Percentiles rank a stretch among this genome's conserved stretches.
These are phyloP conservation scores for Alternaria longipes DNA, from an alignment of 2,329 filamentous ascomycete genomes.

Conservation along the genomic window DNA sequence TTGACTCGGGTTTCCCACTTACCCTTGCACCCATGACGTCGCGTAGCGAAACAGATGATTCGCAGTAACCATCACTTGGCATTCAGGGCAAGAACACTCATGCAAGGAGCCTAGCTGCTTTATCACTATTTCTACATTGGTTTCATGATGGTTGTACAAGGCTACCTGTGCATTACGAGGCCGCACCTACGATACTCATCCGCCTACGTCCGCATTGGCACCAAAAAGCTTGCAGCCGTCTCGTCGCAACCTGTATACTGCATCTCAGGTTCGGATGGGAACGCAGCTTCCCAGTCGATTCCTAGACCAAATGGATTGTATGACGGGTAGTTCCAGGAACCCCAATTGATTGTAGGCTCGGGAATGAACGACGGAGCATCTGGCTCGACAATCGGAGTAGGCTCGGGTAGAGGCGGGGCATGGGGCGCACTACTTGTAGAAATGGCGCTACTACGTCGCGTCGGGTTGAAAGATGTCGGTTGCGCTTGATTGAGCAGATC, in stretches of 20 bases:
- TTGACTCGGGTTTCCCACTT: constrained; percentile 11
- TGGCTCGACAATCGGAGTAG: background rate
- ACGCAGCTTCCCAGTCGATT: constrained; percentile 35
- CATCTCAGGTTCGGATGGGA: constrained; percentile 20
- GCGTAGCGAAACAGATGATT: background rate
- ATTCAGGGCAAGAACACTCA: background rate
- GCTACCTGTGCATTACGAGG: background rate
- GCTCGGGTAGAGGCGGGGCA: constrained; percentile 1
- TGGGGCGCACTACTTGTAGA: constrained; percentile 14
- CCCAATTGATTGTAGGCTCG: constrained; percentile 14
- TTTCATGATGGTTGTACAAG: background rate
- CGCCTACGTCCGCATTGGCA: constrained; percentile 18
- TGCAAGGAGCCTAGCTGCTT: background rate
- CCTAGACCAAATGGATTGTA: constrained; percentile 19
- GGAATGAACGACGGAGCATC: constrained; percentile 1
- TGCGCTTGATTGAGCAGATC: constrained; percentile 31
- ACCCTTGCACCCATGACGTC: background rate
- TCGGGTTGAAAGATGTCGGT: background rate
- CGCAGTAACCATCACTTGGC: background rate
- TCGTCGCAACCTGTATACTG: constrained; percentile 8
- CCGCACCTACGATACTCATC: background rate
- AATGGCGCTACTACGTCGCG: constrained; percentile 7
- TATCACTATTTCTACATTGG: background rate
- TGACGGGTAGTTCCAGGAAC: constrained; percentile 16
- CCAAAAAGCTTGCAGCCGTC: constrained; percentile 7